These are phyloP conservation scores for Danielozyma ontarioensis DNA, from an alignment of 805 yeast genomes.

Conservation along the genomic window DNA sequence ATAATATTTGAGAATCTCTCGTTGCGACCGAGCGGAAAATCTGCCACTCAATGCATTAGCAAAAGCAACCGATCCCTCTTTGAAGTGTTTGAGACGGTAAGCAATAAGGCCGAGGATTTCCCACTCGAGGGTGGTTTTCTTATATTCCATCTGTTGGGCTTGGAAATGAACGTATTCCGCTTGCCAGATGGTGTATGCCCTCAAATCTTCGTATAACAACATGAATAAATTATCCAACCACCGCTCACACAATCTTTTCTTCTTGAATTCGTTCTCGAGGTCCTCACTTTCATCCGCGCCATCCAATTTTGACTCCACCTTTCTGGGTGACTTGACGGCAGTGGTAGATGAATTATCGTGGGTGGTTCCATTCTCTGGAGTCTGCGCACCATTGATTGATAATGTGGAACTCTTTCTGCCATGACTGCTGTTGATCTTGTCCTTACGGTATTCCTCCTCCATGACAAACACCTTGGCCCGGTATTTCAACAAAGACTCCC, in stretches of 20 bases:
- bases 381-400: slow-evolving; percentile 7
- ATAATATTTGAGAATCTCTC: slow-evolving; percentile 67
- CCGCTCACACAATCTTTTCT: slow-evolving; percentile 64
- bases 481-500: slow-evolving; percentile 41
- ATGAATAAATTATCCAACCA: slow-evolving; percentile 70
- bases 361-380: slow-evolving; percentile 5
- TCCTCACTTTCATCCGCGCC: slow-evolving; percentile 2
- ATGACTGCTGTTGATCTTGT: slow-evolving; percentile 16
- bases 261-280: slow-evolving; percentile 44
- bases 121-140: slow-evolving; percentile 84
- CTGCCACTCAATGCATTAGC: slow-evolving; percentile 63
- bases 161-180: slow-evolving; percentile 86
- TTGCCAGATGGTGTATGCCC: slow-evolving; percentile 88
- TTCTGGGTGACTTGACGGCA: slow-evolving; percentile 33
- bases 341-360: slow-evolving; percentile 32
- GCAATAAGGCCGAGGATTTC: slow-evolving; percentile 87
- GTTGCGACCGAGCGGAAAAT: slow-evolving; percentile 76
- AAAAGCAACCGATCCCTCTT: slow-evolving; percentile 86
- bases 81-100: slow-evolving; percentile 73
- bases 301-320: slow-evolving; percentile 7
- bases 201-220: slow-evolving; percentile 66
- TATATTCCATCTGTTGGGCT: slow-evolving; percentile 77
- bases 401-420: slow-evolving; percentile 5
- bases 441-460: slow-evolving; percentile 45
- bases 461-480: slow-evolving; percentile 44